Conservation (phyloP, 768 basidiomycete genomes). For the Auricularia cornea region DNA sequence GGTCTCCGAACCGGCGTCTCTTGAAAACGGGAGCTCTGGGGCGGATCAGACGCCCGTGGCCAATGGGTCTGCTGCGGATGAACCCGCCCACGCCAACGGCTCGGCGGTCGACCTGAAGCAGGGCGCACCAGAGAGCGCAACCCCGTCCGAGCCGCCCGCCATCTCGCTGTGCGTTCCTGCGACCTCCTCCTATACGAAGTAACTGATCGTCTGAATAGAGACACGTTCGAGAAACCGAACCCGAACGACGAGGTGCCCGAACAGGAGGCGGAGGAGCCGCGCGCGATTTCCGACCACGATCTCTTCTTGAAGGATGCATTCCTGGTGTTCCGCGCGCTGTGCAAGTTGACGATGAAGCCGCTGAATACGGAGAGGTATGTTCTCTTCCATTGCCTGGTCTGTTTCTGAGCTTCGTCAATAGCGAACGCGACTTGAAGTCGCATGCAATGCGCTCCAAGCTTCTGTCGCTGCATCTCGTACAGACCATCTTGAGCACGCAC, state of each 20-base stretch:
- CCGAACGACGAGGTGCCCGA: conserved; percentile 26
- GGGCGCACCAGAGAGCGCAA: not conserved
- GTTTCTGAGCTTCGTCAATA: not conserved
- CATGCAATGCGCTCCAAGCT: conserved; percentile 97
- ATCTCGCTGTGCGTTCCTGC: too few relatives aligned
- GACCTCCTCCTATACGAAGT: too few relatives aligned
- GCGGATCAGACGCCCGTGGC: not conserved
- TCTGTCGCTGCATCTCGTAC: conserved; percentile 86
- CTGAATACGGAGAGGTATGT: conserved; percentile 64
- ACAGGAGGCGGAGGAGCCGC: conserved; percentile 16
- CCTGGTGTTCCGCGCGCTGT: conserved; percentile 92
- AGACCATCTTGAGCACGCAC: conserved; percentile 86
- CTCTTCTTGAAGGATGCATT: conserved; percentile 96
- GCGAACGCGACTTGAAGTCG: conserved; percentile 92
- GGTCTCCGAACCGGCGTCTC: too few relatives aligned
- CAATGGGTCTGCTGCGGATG: not conserved
- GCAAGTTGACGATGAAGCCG: conserved; percentile 97
- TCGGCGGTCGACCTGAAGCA: not conserved
- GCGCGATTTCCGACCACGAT: conserved; percentile 68
- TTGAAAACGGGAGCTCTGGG: not conserved
- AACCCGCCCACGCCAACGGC: not conserved
- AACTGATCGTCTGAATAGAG: conserved; percentile 13
- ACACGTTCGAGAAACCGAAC: conserved; percentile 28
- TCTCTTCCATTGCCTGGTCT: not conserved
- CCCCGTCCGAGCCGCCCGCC: not conserved